These are phyloP conservation scores for Leccinellum rugosiceps DNA, from an alignment of 768 basidiomycete genomes.

Conservation along the genomic window DNA sequence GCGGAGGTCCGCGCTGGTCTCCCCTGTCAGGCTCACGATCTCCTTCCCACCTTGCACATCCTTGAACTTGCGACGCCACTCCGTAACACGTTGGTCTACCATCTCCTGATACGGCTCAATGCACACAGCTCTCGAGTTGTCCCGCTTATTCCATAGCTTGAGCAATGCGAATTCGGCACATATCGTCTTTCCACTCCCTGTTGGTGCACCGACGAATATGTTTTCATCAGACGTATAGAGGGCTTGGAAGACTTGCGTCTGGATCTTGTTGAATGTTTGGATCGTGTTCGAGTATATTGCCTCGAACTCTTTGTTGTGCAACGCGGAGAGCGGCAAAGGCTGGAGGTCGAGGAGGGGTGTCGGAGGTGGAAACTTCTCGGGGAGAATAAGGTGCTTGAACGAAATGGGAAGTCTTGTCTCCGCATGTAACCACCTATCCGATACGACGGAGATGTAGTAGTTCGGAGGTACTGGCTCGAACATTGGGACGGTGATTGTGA, in stretches of 20 bases:
- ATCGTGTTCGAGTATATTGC: slow-evolving; percentile 78
- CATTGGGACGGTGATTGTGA: slow-evolving; percentile 94
- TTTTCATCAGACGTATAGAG: slow-evolving; percentile 96
- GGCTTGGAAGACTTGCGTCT: slow-evolving; percentile 98
- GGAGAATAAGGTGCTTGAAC: slow-evolving; percentile 97
- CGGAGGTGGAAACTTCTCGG: slow-evolving; percentile 92
- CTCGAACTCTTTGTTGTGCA: slow-evolving; percentile 94
- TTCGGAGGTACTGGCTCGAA: slow-evolving; percentile 97
- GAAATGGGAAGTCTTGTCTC: slow-evolving; percentile 94
- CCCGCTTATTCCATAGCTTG: slow-evolving; percentile 88
- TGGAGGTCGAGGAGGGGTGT: slow-evolving; percentile 94
- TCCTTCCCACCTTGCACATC: slow-evolving; percentile 87
- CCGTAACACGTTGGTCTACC: slow-evolving; percentile 85
- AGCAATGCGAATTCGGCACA: slow-evolving; percentile 96
- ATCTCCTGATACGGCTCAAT: slow-evolving; percentile 97
- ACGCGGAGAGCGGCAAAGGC: slow-evolving; percentile 79
- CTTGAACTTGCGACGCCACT: slow-evolving; percentile 87
- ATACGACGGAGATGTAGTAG: slow-evolving; percentile 93
- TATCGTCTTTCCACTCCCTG: slow-evolving; percentile 96
- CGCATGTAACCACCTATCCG: slow-evolving; percentile 93
- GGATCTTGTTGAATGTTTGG: slow-evolving; percentile 95
- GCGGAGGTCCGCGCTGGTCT: slow-evolving; percentile 88
- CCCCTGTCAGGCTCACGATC: slow-evolving; percentile 90
- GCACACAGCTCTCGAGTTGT: slow-evolving; percentile 84
- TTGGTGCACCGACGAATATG: slow-evolving; percentile 94